Evolutionary conservation across 768 basidiomycete species (phyloP).

Genomic region (Amyloporia xantha): DNA sequence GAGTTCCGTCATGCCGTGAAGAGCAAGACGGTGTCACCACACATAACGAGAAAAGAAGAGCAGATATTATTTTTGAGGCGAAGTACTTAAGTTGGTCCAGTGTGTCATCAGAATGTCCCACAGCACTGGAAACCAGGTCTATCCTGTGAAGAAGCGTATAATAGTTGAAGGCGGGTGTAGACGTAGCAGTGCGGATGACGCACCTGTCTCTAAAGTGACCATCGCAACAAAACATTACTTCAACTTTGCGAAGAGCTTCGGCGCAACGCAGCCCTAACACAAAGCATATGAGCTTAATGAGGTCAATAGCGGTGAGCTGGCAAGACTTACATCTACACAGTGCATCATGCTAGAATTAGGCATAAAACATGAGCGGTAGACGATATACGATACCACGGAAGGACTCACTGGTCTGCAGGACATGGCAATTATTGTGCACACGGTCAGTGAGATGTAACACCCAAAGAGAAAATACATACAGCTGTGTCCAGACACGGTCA

Average conservation of each 20-base stretch:
- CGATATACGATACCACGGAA: conserved; percentile 11
- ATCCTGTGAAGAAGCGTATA: too few species aligned
- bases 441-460: conserved; percentile 4
- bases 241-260: conserved; percentile 79
- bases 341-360: conserved; percentile 74
- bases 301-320: neutral
- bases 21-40: too few species aligned
- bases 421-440: neutral
- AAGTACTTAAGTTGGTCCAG: neutral
- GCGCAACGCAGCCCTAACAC: conserved; percentile 50
- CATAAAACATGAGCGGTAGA: neutral
- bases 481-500: conserved; percentile 16
- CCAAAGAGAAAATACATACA: conserved; percentile 14
- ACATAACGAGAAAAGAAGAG: too few species aligned
- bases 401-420: conserved; percentile 61
- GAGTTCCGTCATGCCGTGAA: too few species aligned
- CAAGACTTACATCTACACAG: conserved; percentile 70
- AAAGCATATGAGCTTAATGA: conserved; percentile 6
- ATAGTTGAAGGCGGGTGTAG: too few species aligned
- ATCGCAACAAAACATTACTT: conserved; percentile 27
- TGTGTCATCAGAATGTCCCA: neutral
- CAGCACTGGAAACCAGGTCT: neutral
- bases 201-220: neutral
- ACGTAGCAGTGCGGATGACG: too few species aligned
- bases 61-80: neutral